Evolutionary conservation across 2,329 filamentous ascomycete species (phyloP).

Genomic region (Atkinsonella hypoxylon): DNA sequence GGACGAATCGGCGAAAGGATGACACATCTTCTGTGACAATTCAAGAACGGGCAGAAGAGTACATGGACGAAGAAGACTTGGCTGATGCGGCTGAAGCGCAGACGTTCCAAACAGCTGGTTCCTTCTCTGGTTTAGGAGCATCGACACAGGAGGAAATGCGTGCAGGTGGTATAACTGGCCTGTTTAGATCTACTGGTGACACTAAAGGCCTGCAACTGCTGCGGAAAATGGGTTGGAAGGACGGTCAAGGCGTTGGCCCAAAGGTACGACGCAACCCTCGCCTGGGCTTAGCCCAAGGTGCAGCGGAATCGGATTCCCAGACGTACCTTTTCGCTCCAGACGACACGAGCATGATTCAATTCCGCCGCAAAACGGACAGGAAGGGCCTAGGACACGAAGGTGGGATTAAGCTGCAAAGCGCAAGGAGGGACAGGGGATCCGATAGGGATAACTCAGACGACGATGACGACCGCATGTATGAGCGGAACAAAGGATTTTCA

Average conservation of each 20-base stretch:
- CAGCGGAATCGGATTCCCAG: constrained; percentile 27
- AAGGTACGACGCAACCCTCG: constrained; percentile 67
- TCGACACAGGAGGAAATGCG: constrained; percentile 42
- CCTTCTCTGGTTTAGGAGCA: constrained; percentile 65
- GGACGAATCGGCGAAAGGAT: constrained; percentile 63
- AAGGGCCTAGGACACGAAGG: constrained; percentile 59
- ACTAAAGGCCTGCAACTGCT: constrained; percentile 80
- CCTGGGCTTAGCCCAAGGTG: constrained; percentile 36
- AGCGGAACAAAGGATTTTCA: constrained; percentile 6
- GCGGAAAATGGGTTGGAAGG: constrained; percentile 90
- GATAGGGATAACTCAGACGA: constrained; percentile 36
- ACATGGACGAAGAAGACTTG: constrained; percentile 96
- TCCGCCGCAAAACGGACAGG: constrained; percentile 53
- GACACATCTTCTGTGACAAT: constrained; percentile 27
- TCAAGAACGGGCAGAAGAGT: constrained; percentile 69
- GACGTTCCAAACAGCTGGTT: constrained; percentile 58
- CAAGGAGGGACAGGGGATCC: constrained; percentile 23
- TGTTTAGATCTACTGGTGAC: constrained; percentile 63
- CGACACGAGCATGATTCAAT: constrained; percentile 57
- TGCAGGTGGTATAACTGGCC: constrained; percentile 49
- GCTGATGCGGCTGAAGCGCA: constrained; percentile 73
- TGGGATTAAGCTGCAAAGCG: constrained; percentile 37
- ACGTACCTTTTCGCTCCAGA: constrained; percentile 77
- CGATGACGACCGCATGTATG: constrained; percentile 8
- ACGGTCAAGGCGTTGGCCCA: constrained; percentile 84